Evolutionary conservation across 495 filamentous ascomycete species (phyloP), one percentile per base, ranked within the genome.

Genomic region (Lepidopterella palustris): DNA sequence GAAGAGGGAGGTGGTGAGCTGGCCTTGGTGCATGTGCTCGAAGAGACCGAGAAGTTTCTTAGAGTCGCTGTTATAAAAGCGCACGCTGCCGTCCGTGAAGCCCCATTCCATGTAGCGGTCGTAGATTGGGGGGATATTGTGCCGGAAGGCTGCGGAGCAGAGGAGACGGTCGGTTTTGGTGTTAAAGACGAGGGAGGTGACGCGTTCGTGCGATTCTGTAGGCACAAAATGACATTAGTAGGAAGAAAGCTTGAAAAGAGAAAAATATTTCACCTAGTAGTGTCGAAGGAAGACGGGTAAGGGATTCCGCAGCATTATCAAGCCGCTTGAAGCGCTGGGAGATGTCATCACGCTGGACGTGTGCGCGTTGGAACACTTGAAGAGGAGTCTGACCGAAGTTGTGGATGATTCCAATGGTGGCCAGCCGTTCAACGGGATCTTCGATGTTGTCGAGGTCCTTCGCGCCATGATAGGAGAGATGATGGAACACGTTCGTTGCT

Each of bases 361-460:
- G 93, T 15, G 85, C 78, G 60, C 86, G 83, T 27, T 83, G 84
- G 72, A 97, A 98, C 20, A 97, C 86, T 71, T 98, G 93, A 71
- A 92, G 84, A 1, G 95, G 95, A 11, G 95, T 98, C 70, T 98
- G 93, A 1, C 93, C 93, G 73, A 98, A 98, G 68, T 97, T 97
- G 73, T 98, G 91, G 59, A 98, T 96, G 67, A 96, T 96, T 24
- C 90, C 88, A 63, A 96, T 96, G 0, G 90, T 92, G 4, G 89
- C 88, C 18, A 88, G 73, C 32, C 88, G 80, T 70, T 96, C 91
- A 57, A 89, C 80, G 0, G 88, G 87, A 68, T 98, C 93, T 40
- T 85, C 82, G 66, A 98, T 97, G 48, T 83, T 85, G 65, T 98
- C 93, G 2, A 98, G 79, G 73, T 98, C 88, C 64, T 87, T 90